These are phyloP conservation scores for Ballota nigra DNA, from an alignment of 257 asterid species.

Conservation along the genomic window DNA sequence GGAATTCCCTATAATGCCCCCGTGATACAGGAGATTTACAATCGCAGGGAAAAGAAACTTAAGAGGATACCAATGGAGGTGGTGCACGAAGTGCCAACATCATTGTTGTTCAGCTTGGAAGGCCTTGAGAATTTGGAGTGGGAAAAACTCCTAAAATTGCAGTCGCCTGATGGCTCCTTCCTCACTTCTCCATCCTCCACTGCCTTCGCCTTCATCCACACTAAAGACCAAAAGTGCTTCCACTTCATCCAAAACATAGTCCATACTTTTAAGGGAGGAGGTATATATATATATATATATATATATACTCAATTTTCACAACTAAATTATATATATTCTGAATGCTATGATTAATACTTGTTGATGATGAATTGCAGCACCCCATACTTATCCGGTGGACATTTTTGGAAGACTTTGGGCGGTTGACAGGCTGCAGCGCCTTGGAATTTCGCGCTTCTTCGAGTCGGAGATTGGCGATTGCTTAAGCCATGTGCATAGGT, in stretches of 20 bases:
- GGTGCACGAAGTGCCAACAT: too few species aligned
- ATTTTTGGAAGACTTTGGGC: constrained; percentile 48
- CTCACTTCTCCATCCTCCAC: constrained; percentile 58
- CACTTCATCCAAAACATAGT: constrained; percentile 27
- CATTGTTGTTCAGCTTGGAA: constrained; percentile 45
- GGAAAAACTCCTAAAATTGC: constrained; percentile 48
- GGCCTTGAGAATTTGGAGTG: constrained; percentile 46
- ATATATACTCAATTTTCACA: too few species aligned
- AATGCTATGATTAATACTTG: too few species aligned
- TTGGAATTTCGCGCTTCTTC: constrained; percentile 51
- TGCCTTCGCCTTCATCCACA: constrained; percentile 54
- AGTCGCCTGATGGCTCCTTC: constrained; percentile 46
- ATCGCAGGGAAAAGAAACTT: neutral
- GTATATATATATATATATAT: too few species aligned
- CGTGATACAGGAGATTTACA: neutral
- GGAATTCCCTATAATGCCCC: constrained; percentile 7
- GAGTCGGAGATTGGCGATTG: constrained; percentile 33
- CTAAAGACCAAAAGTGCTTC: constrained; percentile 39
- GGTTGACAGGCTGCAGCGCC: too few species aligned
- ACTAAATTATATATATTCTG: too few species aligned
- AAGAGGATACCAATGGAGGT: constrained; percentile 39
- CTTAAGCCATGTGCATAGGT: constrained; percentile 36
- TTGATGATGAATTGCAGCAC: constrained; percentile 30
- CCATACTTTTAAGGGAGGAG: constrained; percentile 48
- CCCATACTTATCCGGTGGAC: constrained; percentile 47